phyloP scores from a whole-genome alignment of 2,329 filamentous ascomycete species.

The Colletotrichum sp. region DNA sequence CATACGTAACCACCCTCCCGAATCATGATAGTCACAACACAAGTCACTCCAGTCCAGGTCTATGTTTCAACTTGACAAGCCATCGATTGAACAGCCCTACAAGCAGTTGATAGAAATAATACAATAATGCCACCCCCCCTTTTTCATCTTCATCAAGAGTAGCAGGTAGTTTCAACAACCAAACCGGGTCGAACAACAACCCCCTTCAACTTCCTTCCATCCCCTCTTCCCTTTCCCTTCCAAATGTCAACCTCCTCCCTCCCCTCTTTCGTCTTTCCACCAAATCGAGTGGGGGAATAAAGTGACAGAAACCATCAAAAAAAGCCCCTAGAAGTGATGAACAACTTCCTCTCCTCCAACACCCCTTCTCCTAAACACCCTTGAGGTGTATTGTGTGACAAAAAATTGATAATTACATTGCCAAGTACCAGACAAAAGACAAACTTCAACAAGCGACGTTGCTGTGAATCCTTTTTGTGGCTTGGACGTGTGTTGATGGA shows the following conservation, averaged over 20 bases:
- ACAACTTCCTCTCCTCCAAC: neutral
- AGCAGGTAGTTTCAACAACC: neutral
- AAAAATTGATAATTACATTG: constrained; percentile 21
- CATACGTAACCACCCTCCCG: neutral
- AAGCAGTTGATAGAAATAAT: constrained; percentile 1
- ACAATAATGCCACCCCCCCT: neutral
- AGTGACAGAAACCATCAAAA: neutral
- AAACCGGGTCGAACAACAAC: neutral
- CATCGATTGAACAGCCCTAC: constrained; percentile 12
- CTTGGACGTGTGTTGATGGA: neutral
- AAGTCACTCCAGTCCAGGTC: neutral
- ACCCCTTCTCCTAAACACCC: neutral
- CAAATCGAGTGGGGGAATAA: neutral
- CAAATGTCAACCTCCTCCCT: neutral
- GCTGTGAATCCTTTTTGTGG: neutral
- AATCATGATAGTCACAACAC: neutral
- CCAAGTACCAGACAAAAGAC: neutral
- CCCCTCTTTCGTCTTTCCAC: neutral
- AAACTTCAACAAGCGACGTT: neutral
- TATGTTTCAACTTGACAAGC: constrained; percentile 8
- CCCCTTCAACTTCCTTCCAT: neutral
- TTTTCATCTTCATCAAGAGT: neutral
- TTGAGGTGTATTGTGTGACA: neutral
- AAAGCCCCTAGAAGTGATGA: neutral
- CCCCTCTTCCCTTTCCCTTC: neutral